phyloP scores from a whole-genome alignment of 1,284 basidiomycete genomes.

The Phellopilus nigrolimitatus region DNA sequence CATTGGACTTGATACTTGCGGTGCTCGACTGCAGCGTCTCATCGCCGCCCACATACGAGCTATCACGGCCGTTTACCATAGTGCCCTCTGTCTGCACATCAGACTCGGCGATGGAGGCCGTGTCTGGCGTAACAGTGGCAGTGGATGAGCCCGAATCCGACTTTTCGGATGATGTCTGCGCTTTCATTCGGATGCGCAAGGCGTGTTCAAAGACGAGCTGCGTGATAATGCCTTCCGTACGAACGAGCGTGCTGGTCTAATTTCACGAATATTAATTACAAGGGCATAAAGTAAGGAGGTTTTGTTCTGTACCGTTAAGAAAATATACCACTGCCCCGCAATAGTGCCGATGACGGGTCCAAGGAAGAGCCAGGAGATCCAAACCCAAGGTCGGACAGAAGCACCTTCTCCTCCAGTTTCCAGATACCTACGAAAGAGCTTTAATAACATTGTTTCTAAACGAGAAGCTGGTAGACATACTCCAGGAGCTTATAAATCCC shows the following conservation, averaged over 20 bases:
- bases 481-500: conserved; percentile 41
- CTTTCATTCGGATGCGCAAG: conserved; percentile 61
- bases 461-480: conserved; percentile 19
- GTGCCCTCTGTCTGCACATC: conserved; percentile 19
- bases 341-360: conserved; percentile 45
- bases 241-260: conserved; percentile 45
- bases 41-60: conserved; percentile 19
- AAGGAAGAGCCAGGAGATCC: conserved; percentile 58
- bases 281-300: neutral
- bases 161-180: conserved; percentile 34
- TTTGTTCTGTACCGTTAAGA: conserved; percentile 34
- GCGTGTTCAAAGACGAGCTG: conserved; percentile 70
- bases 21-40: conserved; percentile 27
- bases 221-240: conserved; percentile 58
- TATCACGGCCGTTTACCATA: conserved; percentile 6
- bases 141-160: conserved; percentile 21
- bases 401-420: conserved; percentile 37
- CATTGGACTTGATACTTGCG: conserved; percentile 24
- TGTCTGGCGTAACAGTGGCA: conserved; percentile 27
- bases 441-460: conserved; percentile 11
- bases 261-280: neutral
- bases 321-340: conserved; percentile 46
- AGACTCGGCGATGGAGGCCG: conserved; percentile 26
- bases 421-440: conserved; percentile 33
- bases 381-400: conserved; percentile 48